Evolutionary conservation across 1,284 basidiomycete genomes (phyloP).

Genomic region (Sanghuangporus weigelae): DNA sequence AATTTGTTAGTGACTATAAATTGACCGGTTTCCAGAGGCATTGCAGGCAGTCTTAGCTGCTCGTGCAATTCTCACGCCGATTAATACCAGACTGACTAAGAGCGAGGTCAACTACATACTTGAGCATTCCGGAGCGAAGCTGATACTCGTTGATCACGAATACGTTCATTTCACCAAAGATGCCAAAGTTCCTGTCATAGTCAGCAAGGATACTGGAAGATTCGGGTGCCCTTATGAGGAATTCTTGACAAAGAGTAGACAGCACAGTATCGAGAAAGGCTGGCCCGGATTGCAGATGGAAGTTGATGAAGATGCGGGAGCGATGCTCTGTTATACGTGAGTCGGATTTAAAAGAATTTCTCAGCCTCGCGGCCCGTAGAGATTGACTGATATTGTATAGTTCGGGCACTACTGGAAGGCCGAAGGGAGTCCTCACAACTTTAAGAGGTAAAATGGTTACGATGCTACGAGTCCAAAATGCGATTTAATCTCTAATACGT

Average conservation of each 20-base stretch:
- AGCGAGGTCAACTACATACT: conserved; percentile 79
- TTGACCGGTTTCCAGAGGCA: conserved; percentile 47
- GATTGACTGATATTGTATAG: conserved; percentile 31
- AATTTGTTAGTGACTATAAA: not conserved
- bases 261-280: conserved; percentile 61
- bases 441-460: conserved; percentile 49
- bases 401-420: conserved; percentile 82
- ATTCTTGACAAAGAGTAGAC: conserved; percentile 62
- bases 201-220: conserved; percentile 70
- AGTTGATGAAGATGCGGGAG: conserved; percentile 62
- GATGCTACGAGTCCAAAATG: not conserved
- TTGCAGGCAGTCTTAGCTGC: conserved; percentile 75
- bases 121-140: conserved; percentile 66
- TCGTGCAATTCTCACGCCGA: conserved; percentile 66
- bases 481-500: not conserved
- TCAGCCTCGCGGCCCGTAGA: not conserved
- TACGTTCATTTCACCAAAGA: conserved; percentile 54
- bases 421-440: conserved; percentile 79
- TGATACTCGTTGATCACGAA: conserved; percentile 76
- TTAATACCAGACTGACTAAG: conserved; percentile 78
- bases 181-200: conserved; percentile 49
- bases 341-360: not conserved
- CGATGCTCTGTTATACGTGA: conserved; percentile 79
- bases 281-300: conserved; percentile 74
- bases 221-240: conserved; percentile 74